Evolutionary conservation across 176 grass and related monocot species (phyloP), one percentile per base, ranked within the genome.

Genomic region (Cenchrus purpureus): DNA sequence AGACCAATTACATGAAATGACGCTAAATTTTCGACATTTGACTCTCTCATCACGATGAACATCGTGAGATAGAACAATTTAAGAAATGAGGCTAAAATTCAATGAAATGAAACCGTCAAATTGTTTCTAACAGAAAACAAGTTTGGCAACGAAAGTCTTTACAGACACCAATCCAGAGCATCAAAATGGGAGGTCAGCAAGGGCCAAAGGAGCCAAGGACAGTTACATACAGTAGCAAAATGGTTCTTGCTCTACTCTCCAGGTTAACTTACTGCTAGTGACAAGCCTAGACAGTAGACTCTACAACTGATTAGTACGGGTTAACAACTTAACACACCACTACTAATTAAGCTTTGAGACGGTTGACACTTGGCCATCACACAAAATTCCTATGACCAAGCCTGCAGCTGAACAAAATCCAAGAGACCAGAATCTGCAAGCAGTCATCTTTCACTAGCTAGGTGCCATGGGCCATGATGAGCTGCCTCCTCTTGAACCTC

Each of bases 401-500:
- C 52, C 63, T 32, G 48, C 63, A 65, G 12, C 29, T 31, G 60
- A 19, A 79, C 32, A 71, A 53, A 25, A 75, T 25, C 51, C 71
- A 31, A 61, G 10, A 20, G 4, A 45, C 29, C 6, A 77, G 17
- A 5, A 66, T 51, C 11, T 19, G 5, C 52, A 14, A 86, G 40
- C 32, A 54, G 34, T 4, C 58, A 73, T 31, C 31, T 52, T 79
- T 44, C 43, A 50, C 43, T n/a, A 86, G 6, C 20, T 9, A 11
- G 31, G 31, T 31, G 31, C 31, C 45, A 46, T 80, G 51, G 49
- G 32, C 34, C 68, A 74, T 64, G 46, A 80, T 53, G 46, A 80
- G 77, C 48, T 58, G 42, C 60, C 46, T 64, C 68, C 58, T 80
- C 85, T 74, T 86, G 85, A 31, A 31, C 31, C 31, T n/a, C 31